Conservation (phyloP, 1,139 yeast species). For the Taphrina populina region DNA sequence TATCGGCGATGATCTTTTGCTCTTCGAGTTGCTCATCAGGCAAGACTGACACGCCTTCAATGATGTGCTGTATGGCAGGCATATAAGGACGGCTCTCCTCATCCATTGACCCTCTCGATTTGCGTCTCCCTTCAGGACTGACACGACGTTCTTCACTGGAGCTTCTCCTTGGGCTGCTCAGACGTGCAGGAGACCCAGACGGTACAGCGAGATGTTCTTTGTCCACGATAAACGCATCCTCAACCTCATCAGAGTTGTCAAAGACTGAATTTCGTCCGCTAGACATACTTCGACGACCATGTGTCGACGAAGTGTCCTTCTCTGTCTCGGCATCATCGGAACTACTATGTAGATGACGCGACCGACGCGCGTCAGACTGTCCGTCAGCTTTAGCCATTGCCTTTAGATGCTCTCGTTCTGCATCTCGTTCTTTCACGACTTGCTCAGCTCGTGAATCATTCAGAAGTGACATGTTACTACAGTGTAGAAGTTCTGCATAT, state of each 20-base stretch:
- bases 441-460: conserved; percentile 82
- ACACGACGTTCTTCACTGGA: conserved; percentile 11
- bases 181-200: background rate
- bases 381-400: conserved; percentile 4
- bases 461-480: conserved; percentile 92
- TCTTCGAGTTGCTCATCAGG: conserved; percentile 23
- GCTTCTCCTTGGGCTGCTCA: conserved; percentile 2
- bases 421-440: conserved; percentile 73
- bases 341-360: background rate
- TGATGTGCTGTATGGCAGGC: conserved; percentile 22
- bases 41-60: conserved; percentile 18
- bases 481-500: conserved; percentile 89
- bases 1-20: conserved; percentile 28
- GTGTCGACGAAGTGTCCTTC: conserved; percentile 7
- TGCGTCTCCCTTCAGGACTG: conserved; percentile 9
- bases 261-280: conserved; percentile 11
- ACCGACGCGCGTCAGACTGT: background rate
- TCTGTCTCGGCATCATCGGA: conserved; percentile 12
- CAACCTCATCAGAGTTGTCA: conserved; percentile 1
- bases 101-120: conserved; percentile 27
- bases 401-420: conserved; percentile 52
- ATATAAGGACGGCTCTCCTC: conserved; percentile 25
- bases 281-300: conserved; percentile 4
- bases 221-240: conserved; percentile 1
- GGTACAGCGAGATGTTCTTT: conserved; percentile 11